Evolutionary conservation across 139 green algal species (phyloP), one percentile per base, ranked within the genome.

Genomic region (Cymbomonas tetramitiformis): DNA sequence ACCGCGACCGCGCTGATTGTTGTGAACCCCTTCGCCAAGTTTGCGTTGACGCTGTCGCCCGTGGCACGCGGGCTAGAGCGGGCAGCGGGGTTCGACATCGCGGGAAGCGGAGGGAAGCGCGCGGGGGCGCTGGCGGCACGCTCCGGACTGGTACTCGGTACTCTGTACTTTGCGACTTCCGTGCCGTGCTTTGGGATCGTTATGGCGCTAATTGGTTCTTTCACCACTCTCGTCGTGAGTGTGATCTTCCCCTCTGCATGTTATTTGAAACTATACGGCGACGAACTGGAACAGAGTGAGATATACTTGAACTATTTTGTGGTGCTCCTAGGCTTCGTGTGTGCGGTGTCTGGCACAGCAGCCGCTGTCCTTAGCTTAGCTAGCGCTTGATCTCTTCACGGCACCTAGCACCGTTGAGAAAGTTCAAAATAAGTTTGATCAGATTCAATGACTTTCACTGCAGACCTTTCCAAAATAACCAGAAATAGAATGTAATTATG

Each of bases 21-120:
- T 2, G 50, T 67, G 12, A 60, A 59, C 47, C 59, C 59, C 28
- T 53, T 67, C 55, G 71, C 41, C 28, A 71, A 48, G 34, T 62
- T 67, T 23, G 59, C 59, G 34, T 28, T 67, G 1, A 67, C 59
- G 38, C 26, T 77, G 57, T 43, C 59, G 47, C 38, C 62, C 46
- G 65, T 64, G 33, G 41, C 60, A 23, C 8, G 55, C 19, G 36
- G 25, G 5, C 0, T 70, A 12, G 60, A 67, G 36, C 21, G 28
- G 34, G 24, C 23, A 25, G 28, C 59, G 8, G 6, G n/a, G 18
- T 7, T 57, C 5, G 7, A 34, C 54, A 32, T 23, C 15, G 10
- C 18, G 26, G 47, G 7, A 28, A 10, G 25, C 6, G 47, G 9
- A 10, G 6, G 4, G 25, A 10, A 44, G 21, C 9, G 25, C 9